Evolutionary conservation across 352 stramenopile genomes (phyloP), one percentile per base, ranked within the genome.

Genomic region (Phytophthora macrochlamydospora): DNA sequence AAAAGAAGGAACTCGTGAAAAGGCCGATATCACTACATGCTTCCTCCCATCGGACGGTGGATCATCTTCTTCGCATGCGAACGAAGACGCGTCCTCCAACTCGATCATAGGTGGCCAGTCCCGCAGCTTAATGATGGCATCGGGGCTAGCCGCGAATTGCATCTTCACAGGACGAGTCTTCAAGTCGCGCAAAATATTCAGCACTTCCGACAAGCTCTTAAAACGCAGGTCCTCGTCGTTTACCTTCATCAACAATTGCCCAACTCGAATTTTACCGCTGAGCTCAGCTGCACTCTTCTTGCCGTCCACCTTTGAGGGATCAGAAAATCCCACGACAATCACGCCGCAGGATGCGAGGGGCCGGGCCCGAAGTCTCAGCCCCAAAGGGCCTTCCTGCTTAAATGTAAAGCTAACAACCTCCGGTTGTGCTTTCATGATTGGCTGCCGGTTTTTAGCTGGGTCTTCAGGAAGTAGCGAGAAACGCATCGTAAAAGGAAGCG

Each of bases 61-160:
- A 9, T 76, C 68, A 13, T 76, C 68, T 46, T 91, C 85, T 56
- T 91, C 81, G 33, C 89, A 68, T 2, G 63, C 57, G 37, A 76
- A 74, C 1, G 71, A 73, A 9, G 65, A 73, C 7, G 65, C 80
- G 14, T 75, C 76, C 59, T 95, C 87, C 46, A 89, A 64, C 55
- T 93, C 84, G 24, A 95, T 73, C 80, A 94, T 90, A 28, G 87
- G 87, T n/a, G 87, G 87, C 87, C 87, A 95, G 18, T 91, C 75
- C 0, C 79, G 82, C 35, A 95, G 60, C 59, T 82, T 91, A 46
- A 95, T 80, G 49, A 95, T 83, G 8, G 79, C 73, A 56, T 95
- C 87, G 0, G 87, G 87, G 58, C 83, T 95, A 3, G 78, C 73
- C 1, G 81, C 85, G 55, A 95, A 94, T 31, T 92, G 79, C 46